Percentiles rank a stretch among this genome's conserved stretches.
phyloP scores from a whole-genome alignment of 352 stramenopile genomes.

The Phytophthora fragariaefolia region DNA sequence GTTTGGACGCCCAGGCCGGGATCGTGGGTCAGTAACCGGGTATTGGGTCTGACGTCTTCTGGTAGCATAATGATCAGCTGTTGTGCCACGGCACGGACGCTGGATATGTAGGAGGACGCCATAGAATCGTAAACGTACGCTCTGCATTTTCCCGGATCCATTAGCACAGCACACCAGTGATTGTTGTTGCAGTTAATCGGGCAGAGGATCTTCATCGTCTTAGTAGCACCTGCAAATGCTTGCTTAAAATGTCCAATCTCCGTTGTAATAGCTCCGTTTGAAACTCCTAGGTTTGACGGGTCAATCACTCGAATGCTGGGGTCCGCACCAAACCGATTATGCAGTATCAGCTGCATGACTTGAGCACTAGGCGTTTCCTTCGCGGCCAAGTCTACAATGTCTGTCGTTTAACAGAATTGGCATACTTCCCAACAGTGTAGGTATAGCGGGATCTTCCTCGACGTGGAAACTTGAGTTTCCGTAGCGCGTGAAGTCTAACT shows the following conservation, averaged over 20 bases:
- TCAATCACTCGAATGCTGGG: no score
- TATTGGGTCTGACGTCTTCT: not conserved
- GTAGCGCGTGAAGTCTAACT: not conserved
- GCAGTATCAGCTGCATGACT: no score
- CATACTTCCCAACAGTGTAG: not conserved
- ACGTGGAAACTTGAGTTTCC: constrained; percentile 1
- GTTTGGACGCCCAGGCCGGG: constrained; percentile 8
- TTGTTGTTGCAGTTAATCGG: constrained; percentile 21
- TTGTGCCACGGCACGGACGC: constrained; percentile 11
- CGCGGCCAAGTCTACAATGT: not conserved
- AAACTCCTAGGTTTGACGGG: no score
- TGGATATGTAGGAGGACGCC: not conserved
- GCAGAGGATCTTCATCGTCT: constrained; percentile 1
- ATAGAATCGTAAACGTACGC: constrained; percentile 12
- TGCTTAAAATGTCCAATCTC: not conserved
- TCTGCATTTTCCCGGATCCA: constrained; percentile 1
- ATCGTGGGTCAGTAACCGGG: not conserved
- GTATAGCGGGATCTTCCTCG: not conserved
- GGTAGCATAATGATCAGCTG: not conserved
- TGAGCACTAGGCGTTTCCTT: no score
- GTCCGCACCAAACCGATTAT: no score
- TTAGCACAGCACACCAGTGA: constrained; percentile 27
- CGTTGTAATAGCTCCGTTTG: not conserved
- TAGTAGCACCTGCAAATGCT: not conserved
- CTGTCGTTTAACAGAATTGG: not conserved